Evolutionary conservation across 2,329 filamentous ascomycete species (phyloP).

Genomic region (Cladosporium sp.): DNA sequence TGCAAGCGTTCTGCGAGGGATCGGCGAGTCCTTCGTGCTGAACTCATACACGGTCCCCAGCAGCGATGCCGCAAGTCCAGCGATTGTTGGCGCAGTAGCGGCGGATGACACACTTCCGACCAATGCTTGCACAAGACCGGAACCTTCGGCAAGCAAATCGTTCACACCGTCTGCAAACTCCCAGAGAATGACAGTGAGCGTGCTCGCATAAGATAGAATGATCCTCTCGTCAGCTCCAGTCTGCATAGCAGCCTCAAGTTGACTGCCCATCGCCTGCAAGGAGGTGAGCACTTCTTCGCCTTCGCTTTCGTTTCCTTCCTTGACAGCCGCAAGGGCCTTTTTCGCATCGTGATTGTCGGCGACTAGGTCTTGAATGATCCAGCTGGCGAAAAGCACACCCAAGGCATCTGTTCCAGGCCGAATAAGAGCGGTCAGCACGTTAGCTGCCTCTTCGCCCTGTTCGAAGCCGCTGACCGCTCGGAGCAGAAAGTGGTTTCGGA

Average conservation of each 20-base stretch:
- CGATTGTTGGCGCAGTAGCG: slow-evolving; percentile 40
- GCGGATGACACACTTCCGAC: slow-evolving; percentile 54
- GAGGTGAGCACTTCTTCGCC: slow-evolving; percentile 95
- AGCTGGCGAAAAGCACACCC: slow-evolving; percentile 82
- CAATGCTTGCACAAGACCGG: slow-evolving; percentile 65
- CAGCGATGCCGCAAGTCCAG: slow-evolving; percentile 75
- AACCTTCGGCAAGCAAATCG: slow-evolving; percentile 87
- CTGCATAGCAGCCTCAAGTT: slow-evolving; percentile 76
- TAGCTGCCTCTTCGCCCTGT: slow-evolving; percentile 71
- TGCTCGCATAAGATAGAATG: slow-evolving; percentile 80
- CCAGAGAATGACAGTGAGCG: slow-evolving; percentile 85
- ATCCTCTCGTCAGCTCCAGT: slow-evolving; percentile 67
- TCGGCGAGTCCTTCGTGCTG: slow-evolving; percentile 92
- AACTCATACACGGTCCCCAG: slow-evolving; percentile 93
- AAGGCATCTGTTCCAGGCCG: slow-evolving; percentile 74
- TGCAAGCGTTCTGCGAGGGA: slow-evolving; percentile 76
- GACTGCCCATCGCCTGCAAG: slow-evolving; percentile 81
- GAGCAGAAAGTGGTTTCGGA: slow-evolving; percentile 78
- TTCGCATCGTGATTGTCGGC: slow-evolving; percentile 79
- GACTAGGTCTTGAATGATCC: slow-evolving; percentile 80
- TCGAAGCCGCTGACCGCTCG: slow-evolving; percentile 89
- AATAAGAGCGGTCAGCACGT: slow-evolving; percentile 80
- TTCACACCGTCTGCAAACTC: slow-evolving; percentile 89
- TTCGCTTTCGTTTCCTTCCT: slow-evolving; percentile 80
- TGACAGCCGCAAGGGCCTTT: slow-evolving; percentile 71